Percentiles rank a stretch among this genome's conserved stretches.
These are phyloP conservation scores for Phoenix dactylifera DNA, from an alignment of 176 grass and related monocot species.

Conservation along the genomic window DNA sequence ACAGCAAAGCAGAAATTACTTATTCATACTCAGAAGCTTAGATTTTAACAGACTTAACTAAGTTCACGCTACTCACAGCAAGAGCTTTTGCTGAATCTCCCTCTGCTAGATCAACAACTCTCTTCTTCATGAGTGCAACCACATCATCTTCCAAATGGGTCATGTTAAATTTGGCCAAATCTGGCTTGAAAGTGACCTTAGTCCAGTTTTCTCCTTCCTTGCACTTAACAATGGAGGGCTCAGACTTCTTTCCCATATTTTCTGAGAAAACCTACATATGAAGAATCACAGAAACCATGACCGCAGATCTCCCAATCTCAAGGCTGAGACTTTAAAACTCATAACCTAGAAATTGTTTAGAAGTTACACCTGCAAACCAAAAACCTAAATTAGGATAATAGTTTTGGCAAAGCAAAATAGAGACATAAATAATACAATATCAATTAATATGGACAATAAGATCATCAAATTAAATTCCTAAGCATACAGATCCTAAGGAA, in stretches of 20 bases:
- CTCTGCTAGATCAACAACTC: slow-evolving; percentile 88
- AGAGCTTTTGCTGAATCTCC: slow-evolving; percentile 96
- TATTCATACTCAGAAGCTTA: neutral
- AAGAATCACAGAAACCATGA: neutral
- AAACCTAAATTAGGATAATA: no score
- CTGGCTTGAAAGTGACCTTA: slow-evolving; percentile 70
- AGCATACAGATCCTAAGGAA: no score
- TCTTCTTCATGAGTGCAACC: slow-evolving; percentile 81
- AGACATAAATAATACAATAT: no score
- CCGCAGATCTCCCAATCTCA: no score
- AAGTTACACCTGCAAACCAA: no score
- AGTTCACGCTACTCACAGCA: slow-evolving; percentile 41
- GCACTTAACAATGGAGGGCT: slow-evolving; percentile 66
- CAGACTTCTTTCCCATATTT: slow-evolving; percentile 74
- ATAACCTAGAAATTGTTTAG: no score
- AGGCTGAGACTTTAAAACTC: no score
- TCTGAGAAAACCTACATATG: slow-evolving; percentile 59
- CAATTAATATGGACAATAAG: no score
- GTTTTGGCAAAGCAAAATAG: no score
- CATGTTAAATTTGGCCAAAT: slow-evolving; percentile 87
- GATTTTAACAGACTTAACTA: neutral
- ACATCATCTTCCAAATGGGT: slow-evolving; percentile 62
- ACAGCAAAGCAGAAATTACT: neutral
- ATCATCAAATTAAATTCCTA: no score
- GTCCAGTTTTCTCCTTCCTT: slow-evolving; percentile 83